Evolutionary conservation across 768 basidiomycete genomes (phyloP).

Genomic region (Hebeloma cylindrosporum): DNA sequence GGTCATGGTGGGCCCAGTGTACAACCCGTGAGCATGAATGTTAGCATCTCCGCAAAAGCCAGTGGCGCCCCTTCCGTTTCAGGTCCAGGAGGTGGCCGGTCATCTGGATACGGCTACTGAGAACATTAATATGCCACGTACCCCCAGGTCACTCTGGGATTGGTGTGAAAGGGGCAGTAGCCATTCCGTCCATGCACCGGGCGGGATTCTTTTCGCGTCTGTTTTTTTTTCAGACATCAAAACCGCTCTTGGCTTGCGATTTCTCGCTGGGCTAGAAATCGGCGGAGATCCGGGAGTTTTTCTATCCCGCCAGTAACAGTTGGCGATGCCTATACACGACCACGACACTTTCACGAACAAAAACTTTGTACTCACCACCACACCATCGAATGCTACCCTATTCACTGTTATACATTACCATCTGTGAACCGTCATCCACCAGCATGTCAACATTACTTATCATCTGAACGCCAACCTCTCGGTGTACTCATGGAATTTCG

Average conservation of each 20-base stretch:
- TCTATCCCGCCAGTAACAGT: background rate
- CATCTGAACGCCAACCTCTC: background rate
- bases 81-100: conserved; percentile 31
- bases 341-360: conserved; percentile 8
- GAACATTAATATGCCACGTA: background rate
- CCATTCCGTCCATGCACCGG: background rate
- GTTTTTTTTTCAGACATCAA: too few species aligned
- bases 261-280: background rate
- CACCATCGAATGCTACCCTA: conserved; percentile 1
- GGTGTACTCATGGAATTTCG: background rate
- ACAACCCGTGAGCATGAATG: conserved; percentile 49
- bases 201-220: background rate
- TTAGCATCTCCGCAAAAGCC: conserved; percentile 34
- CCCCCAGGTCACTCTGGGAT: background rate
- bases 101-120: conserved; percentile 44
- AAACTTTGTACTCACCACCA: conserved; percentile 14
- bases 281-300: background rate
- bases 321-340: background rate
- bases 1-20: conserved; percentile 31
- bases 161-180: background rate
- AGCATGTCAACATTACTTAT: background rate
- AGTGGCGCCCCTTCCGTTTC: conserved; percentile 29
- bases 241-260: too few species aligned
- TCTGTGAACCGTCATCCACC: background rate
- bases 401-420: background rate